A percentile compares a stretch with the other conserved stretches of the same genome.
phyloP scores from a whole-genome alignment of 2,329 filamentous ascomycete genomes.

The Ophiostoma novo-ulmi region DNA sequence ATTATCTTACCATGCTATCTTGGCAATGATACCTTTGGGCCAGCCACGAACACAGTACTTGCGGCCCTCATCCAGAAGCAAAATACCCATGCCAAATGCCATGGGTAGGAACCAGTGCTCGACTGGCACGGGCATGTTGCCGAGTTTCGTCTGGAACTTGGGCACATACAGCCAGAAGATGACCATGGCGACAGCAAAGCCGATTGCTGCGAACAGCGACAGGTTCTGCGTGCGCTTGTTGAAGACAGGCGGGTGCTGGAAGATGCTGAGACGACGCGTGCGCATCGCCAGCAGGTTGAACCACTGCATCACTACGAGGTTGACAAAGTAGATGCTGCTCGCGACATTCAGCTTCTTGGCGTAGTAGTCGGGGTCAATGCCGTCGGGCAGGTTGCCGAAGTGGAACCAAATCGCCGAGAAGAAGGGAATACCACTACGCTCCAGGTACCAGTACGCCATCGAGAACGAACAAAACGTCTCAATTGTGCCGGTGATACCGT shows the following conservation, averaged over 20 bases:
- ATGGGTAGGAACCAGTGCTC: constrained; percentile 75
- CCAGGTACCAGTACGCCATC: constrained; percentile 63
- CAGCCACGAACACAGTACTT: constrained; percentile 59
- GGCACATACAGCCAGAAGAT: constrained; percentile 68
- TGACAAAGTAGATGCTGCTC: constrained; percentile 73
- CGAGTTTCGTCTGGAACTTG: constrained; percentile 55
- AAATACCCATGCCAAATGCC: constrained; percentile 60
- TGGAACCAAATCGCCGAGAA: constrained; percentile 54
- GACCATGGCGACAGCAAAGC: constrained; percentile 63
- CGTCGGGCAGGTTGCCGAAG: constrained; percentile 51
- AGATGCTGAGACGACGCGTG: constrained; percentile 60
- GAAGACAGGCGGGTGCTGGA: constrained; percentile 66
- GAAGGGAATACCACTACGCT: constrained; percentile 61
- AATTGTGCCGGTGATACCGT: constrained; percentile 63
- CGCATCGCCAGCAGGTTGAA: constrained; percentile 69
- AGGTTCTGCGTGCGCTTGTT: constrained; percentile 61
- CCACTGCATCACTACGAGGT: constrained; percentile 75
- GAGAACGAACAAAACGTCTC: constrained; percentile 57
- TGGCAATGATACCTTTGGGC: constrained; percentile 53
- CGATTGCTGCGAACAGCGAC: constrained; percentile 64
- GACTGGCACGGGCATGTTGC: constrained; percentile 59
- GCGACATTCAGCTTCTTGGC: constrained; percentile 55
- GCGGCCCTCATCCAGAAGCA: constrained; percentile 61
- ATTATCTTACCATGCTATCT: constrained; percentile 55
- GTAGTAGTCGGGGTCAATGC: constrained; percentile 51